Evolutionary conservation across 2,329 filamentous ascomycete genomes (phyloP).

Genomic region (Tricladium varicosporioides): DNA sequence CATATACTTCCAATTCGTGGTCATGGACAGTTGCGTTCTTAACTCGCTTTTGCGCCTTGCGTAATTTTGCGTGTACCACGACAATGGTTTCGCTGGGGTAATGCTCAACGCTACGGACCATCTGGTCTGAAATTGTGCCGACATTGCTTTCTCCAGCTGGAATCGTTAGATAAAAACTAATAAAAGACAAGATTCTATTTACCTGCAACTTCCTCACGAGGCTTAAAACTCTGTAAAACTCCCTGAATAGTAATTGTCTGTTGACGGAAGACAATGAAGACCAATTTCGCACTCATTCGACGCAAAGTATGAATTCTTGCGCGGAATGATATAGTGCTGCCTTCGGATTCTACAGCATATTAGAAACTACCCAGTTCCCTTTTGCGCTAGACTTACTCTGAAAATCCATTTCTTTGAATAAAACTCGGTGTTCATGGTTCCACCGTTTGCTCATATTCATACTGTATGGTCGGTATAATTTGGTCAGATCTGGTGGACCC

Average conservation of each 20-base stretch:
- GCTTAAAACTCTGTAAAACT: conserved; percentile 51
- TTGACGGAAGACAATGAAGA: conserved; percentile 84
- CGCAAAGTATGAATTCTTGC: conserved; percentile 77
- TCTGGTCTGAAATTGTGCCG: conserved; percentile 64
- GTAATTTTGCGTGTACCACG: conserved; percentile 70
- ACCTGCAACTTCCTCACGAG: conserved; percentile 20
- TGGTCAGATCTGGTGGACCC: conserved; percentile 29
- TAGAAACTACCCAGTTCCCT: too few species aligned
- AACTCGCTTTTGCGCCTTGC: conserved; percentile 70
- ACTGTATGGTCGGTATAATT: conserved; percentile 33
- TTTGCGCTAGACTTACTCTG: conserved; percentile 19
- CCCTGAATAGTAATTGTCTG: conserved; percentile 82
- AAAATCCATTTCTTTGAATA: conserved; percentile 33
- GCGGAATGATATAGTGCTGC: conserved; percentile 49
- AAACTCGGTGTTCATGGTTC: conserved; percentile 29
- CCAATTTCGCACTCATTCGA: conserved; percentile 76
- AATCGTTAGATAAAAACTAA: neutral
- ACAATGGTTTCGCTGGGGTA: conserved; percentile 77
- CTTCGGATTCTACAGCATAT: conserved; percentile 25
- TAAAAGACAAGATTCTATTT: conserved; percentile 1
- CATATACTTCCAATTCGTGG: conserved; percentile 70
- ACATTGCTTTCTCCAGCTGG: conserved; percentile 31
- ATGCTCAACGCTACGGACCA: conserved; percentile 86
- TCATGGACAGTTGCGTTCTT: conserved; percentile 73
- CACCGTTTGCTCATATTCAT: conserved; percentile 35